These are phyloP conservation scores for Exsudoporus frostii DNA, from an alignment of 768 basidiomycete species.

Conservation along the genomic window DNA sequence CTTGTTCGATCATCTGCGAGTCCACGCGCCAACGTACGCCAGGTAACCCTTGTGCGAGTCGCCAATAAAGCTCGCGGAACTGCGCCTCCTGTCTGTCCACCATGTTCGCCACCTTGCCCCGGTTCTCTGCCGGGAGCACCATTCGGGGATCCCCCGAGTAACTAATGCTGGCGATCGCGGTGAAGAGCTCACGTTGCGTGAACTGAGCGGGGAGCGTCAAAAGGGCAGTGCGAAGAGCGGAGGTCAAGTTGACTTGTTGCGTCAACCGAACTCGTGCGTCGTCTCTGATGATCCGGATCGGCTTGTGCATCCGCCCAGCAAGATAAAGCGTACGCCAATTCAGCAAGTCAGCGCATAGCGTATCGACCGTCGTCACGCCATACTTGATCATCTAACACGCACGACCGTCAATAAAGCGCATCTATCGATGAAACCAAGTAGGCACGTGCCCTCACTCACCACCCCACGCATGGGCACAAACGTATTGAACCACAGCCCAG, in stretches of 20 bases:
- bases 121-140: constrained; percentile 92
- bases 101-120: constrained; percentile 91
- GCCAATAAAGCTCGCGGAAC: constrained; percentile 85
- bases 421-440: not conserved
- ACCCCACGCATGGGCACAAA: constrained; percentile 81
- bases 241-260: constrained; percentile 90
- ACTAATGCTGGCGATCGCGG: constrained; percentile 79
- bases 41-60: constrained; percentile 71
- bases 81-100: constrained; percentile 77
- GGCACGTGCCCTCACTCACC: constrained; percentile 47
- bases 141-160: constrained; percentile 93
- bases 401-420: not conserved
- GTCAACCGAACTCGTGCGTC: constrained; percentile 90
- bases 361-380: constrained; percentile 89
- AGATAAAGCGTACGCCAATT: constrained; percentile 94
- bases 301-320: constrained; percentile 97
- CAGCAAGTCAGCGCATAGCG: constrained; percentile 83
- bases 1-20: constrained; percentile 64
- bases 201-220: constrained; percentile 83
- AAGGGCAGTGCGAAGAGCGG: constrained; percentile 86
- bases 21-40: constrained; percentile 71
- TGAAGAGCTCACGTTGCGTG: constrained; percentile 77
- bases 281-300: constrained; percentile 87
- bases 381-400: constrained; percentile 83
- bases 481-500: constrained; percentile 96